Evolutionary conservation across 2,329 filamentous ascomycete genomes (phyloP), one percentile per base, ranked within the genome.

Genomic region (Trichocomaceae sp.): DNA sequence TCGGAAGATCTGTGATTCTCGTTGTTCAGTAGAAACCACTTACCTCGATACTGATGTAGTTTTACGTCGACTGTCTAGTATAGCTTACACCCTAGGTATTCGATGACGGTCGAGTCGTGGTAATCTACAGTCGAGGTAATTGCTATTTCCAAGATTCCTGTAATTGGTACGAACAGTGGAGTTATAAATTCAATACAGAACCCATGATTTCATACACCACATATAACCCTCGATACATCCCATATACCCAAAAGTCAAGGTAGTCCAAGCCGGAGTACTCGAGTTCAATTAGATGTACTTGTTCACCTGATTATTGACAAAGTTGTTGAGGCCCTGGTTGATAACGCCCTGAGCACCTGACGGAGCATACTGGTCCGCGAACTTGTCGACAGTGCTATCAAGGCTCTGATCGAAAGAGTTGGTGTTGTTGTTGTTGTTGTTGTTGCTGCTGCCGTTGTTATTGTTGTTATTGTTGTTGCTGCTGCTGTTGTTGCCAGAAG

Each of bases 311-410:
- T 48, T 37, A 29, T 48, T 23, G 17, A 48, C 35, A n/a, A 35
- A 6, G 20, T 49, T 26, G 47, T 49, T 49, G 19, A 49, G 15
- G 15, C 37, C 47, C 47, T 19, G n/a, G 33, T 49, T 49, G 31
- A 37, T 19, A 10, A 23, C 6, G 10, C 47, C 23, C 13, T 49
- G 31, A 2, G 31, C 12, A 10, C 17, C 47, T 23, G 33, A 37
- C 10, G 47, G 47, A 17, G 37, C 37, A n/a, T 49, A 49, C 47
- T 49, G 47, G 23, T 49, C 47, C 4, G 47, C 47, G 20, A 39
- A 39, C 33, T 49, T 49, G 47, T 49, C 47, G 31, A 39, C 31
- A 37, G 47, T 3, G 19, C 9, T 39, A 33, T 49, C 47, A 10
- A 49, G n/a, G 17, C 19, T 20, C 19, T 37, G 31, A 2, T 39